Conservation (phyloP, 306 rosid genomes). For the Dryas octopetala region DNA sequence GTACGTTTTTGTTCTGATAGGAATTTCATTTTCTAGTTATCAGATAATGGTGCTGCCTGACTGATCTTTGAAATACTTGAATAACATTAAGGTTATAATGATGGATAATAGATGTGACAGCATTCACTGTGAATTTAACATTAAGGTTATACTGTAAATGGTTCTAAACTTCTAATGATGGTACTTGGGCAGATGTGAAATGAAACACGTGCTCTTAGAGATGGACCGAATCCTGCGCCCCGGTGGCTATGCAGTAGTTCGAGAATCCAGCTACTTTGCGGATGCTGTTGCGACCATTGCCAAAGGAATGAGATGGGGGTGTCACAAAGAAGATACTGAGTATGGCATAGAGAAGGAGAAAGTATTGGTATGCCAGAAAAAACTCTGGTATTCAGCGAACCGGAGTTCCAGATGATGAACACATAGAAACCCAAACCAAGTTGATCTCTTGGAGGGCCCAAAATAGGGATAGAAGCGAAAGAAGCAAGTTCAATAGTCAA, state of each 20-base stretch:
- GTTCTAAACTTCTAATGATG: conserved; percentile 19
- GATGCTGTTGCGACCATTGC: conserved; percentile 70
- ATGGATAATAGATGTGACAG: neutral
- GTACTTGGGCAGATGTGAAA: conserved; percentile 67
- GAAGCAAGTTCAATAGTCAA: conserved; percentile 49
- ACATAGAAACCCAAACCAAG: conserved; percentile 26
- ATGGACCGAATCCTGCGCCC: conserved; percentile 95
- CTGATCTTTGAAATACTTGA: too few relatives aligned
- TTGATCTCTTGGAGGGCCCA: conserved; percentile 29
- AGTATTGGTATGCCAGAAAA: conserved; percentile 87
- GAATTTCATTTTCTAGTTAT: too few relatives aligned
- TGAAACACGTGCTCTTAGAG: conserved; percentile 85
- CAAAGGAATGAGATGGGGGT: conserved; percentile 77
- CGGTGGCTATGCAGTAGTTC: conserved; percentile 60
- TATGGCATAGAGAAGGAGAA: conserved; percentile 70
- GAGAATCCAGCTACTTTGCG: conserved; percentile 75
- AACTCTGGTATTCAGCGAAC: conserved; percentile 75
- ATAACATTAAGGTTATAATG: too few relatives aligned
- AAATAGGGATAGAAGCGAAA: conserved; percentile 27
- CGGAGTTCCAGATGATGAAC: conserved; percentile 49
- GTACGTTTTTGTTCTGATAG: too few relatives aligned
- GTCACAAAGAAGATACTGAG: conserved; percentile 76
- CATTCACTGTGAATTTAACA: neutral
- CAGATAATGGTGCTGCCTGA: too few relatives aligned
- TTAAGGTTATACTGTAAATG: neutral